These are phyloP conservation scores for Atkinsonella texensis DNA, from an alignment of 2,329 filamentous ascomycete genomes.

Conservation along the genomic window DNA sequence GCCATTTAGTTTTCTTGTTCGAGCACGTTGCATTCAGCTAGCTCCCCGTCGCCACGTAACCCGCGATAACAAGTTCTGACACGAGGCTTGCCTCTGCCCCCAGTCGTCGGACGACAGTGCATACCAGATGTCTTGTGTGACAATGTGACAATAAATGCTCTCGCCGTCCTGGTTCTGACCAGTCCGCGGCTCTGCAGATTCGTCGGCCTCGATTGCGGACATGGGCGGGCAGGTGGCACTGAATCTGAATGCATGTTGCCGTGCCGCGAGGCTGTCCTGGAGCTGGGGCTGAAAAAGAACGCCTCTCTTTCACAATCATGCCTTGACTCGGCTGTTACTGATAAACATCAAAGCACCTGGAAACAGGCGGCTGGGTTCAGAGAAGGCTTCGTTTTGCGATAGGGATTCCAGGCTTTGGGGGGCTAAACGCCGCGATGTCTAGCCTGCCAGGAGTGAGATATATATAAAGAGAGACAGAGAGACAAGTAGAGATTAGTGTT, in stretches of 20 bases:
- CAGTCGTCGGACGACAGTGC: neutral
- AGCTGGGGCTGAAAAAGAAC: neutral
- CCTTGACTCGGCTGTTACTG: neutral
- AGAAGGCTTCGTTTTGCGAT: neutral
- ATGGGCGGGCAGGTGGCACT: neutral
- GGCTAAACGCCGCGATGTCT: neutral
- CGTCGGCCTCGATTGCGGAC: neutral
- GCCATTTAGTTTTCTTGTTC: neutral
- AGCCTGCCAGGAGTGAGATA: neutral
- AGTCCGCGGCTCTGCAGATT: neutral
- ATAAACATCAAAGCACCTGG: neutral
- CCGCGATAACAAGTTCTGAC: neutral
- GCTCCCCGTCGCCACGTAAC: neutral
- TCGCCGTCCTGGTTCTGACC: neutral
- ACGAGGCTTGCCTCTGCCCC: neutral
- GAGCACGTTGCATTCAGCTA: neutral
- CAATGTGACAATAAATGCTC: neutral
- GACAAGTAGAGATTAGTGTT: neutral
- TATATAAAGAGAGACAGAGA: neutral
- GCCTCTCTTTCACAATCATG: neutral
- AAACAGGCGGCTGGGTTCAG: neutral
- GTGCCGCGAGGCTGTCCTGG: neutral
- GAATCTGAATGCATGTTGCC: neutral
- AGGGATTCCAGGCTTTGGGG: neutral
- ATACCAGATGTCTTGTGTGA: neutral